Percentiles rank a stretch among this genome's conserved stretches.
These are phyloP conservation scores for Boletus subparvulus DNA, from an alignment of 768 basidiomycete species.

Conservation along the genomic window DNA sequence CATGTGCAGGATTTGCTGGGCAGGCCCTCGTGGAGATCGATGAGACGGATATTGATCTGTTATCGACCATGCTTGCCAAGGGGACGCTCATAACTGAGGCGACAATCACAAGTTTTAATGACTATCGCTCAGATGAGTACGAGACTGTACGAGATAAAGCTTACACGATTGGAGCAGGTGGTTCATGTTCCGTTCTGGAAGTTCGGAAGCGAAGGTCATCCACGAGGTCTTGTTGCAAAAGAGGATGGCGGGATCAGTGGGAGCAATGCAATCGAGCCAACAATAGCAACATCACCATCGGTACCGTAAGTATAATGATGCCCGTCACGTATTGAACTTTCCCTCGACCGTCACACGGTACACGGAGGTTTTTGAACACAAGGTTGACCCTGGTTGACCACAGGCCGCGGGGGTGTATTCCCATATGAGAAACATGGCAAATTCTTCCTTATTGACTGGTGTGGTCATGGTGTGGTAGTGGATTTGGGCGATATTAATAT, in stretches of 20 bases:
- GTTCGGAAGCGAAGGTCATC: constrained; percentile 23
- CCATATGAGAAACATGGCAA: background rate
- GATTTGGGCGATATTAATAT: background rate
- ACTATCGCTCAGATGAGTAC: background rate
- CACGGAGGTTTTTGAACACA: constrained; percentile 17
- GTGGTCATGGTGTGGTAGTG: background rate
- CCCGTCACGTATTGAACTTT: constrained; percentile 26
- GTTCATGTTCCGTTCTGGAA: constrained; percentile 25
- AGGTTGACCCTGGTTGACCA: constrained; percentile 5
- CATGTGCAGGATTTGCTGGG: background rate
- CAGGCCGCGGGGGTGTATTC: background rate
- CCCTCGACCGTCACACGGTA: constrained; percentile 25
- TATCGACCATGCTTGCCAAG: constrained; percentile 5
- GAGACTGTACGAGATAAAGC: constrained; percentile 5
- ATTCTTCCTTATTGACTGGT: constrained; percentile 6
- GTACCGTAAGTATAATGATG: constrained; percentile 34
- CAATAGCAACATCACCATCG: constrained; percentile 29
- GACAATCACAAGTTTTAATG: constrained; percentile 1
- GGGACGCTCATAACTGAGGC: constrained; percentile 4
- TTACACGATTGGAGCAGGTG: constrained; percentile 22
- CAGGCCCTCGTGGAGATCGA: background rate
- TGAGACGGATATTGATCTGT: background rate
- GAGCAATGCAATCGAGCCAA: constrained; percentile 10
- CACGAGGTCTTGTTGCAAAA: constrained; percentile 26
- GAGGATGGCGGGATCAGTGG: background rate